phyloP scores from a whole-genome alignment of 352 stramenopile species.

The Pythium vanterpoolii region DNA sequence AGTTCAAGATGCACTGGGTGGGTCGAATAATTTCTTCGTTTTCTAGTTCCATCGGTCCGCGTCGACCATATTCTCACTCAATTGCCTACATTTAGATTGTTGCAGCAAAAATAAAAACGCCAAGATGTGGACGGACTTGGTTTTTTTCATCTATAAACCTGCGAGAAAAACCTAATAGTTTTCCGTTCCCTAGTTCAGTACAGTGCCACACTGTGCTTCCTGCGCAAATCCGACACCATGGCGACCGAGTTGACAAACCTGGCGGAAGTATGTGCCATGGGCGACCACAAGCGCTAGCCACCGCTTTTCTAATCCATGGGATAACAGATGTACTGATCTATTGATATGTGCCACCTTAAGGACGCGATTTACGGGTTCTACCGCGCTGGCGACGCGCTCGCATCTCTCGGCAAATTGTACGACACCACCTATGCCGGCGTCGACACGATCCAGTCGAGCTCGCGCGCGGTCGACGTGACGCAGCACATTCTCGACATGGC shows the following conservation, averaged over 20 bases:
- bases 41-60: too few relatives aligned
- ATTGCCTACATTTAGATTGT: too few relatives aligned
- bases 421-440: constrained; percentile 27
- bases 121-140: too few relatives aligned
- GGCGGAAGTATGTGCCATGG: constrained; percentile 47
- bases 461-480: constrained; percentile 36
- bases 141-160: too few relatives aligned
- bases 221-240: constrained; percentile 33
- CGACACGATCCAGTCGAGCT: constrained; percentile 2
- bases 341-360: constrained; percentile 26
- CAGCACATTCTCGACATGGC: constrained; percentile 73
- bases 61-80: too few relatives aligned
- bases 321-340: constrained; percentile 10
- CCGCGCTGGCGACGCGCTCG: constrained; percentile 46
- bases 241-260: constrained; percentile 51
- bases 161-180: too few relatives aligned
- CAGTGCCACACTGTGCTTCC: too few relatives aligned
- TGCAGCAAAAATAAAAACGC: too few relatives aligned
- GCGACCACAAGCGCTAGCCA: not conserved
- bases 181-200: too few relatives aligned
- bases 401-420: constrained; percentile 46
- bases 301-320: not conserved
- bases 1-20: too few relatives aligned
- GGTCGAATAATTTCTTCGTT: too few relatives aligned
- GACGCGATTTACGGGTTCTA: constrained; percentile 60